These are phyloP conservation scores for Brassica hybrid DNA, from an alignment of 441 rosid species.

Conservation along the genomic window DNA sequence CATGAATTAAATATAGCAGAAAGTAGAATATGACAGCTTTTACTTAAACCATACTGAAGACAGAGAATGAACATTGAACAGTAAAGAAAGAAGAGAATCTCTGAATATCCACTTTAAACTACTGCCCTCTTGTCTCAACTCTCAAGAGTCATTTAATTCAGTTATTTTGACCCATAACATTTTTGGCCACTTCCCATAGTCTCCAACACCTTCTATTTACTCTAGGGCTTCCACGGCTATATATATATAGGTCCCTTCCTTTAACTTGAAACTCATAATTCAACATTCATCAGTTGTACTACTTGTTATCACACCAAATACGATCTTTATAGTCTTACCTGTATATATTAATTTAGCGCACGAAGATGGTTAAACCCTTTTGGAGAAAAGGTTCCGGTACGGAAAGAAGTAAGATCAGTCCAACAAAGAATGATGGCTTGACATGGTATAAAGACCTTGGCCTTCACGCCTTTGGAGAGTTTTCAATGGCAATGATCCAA, in stretches of 20 bases:
- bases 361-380: constrained; percentile 65
- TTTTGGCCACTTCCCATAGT: constrained; percentile 44
- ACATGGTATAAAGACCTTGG: constrained; percentile 80
- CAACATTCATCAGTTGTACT: constrained; percentile 40
- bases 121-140: constrained; percentile 66
- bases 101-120: constrained; percentile 57
- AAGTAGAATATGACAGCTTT: constrained; percentile 33
- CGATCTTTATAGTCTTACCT: not conserved
- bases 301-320: constrained; percentile 1
- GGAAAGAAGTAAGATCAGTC: constrained; percentile 41
- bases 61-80: constrained; percentile 38
- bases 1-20: constrained; percentile 16
- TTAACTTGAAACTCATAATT: constrained; percentile 40
- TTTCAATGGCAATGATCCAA: constrained; percentile 85
- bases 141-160: constrained; percentile 41
- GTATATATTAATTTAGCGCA: constrained; percentile 9
- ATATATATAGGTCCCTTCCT: constrained; percentile 44
- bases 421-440: constrained; percentile 62
- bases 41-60: constrained; percentile 26
- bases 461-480: constrained; percentile 69
- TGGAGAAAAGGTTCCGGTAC: constrained; percentile 58
- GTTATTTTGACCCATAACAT: constrained; percentile 68
- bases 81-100: constrained; percentile 47
- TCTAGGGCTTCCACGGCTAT: constrained; percentile 40
- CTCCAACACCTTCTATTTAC: constrained; percentile 32